Conservation (phyloP, 192 early-diverging fungal genomes). For the Coemansia sp. region DNA sequence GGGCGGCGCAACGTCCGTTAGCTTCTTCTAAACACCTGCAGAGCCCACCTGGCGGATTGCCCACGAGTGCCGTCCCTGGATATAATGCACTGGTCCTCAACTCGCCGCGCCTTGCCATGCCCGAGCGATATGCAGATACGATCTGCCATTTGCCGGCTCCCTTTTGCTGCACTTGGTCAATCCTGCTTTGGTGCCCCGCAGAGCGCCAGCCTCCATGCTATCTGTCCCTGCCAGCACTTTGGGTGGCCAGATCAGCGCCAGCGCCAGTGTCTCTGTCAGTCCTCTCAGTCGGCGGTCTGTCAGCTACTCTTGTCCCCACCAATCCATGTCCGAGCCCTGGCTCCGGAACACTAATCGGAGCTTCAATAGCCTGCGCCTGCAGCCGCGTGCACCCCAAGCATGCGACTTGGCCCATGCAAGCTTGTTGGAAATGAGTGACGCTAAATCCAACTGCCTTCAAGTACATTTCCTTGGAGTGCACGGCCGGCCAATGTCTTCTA, state of each 20-base stretch:
- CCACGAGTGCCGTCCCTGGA: constrained; percentile 6
- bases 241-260: neutral
- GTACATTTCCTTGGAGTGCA: neutral
- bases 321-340: neutral
- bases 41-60: constrained; percentile 10
- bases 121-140: constrained; percentile 20
- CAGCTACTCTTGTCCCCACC: neutral
- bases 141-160: constrained; percentile 12
- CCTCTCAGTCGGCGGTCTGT: neutral
- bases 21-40: constrained; percentile 4
- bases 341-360: neutral
- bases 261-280: neutral
- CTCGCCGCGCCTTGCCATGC: constrained; percentile 1
- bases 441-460: neutral
- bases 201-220: neutral
- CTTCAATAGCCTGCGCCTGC: constrained; percentile 4
- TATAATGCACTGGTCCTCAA: neutral
- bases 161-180: neutral
- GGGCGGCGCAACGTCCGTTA: neutral
- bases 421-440: constrained; percentile 4
- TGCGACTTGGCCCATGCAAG: neutral
- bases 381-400: neutral
- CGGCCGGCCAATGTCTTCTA: neutral
- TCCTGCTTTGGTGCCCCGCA: neutral
- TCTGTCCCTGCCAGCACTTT: neutral